A percentile compares a stretch with the other conserved stretches of the same genome.
Conservation (phyloP, 441 rosid genomes). For the Sinapis alba region DNA sequence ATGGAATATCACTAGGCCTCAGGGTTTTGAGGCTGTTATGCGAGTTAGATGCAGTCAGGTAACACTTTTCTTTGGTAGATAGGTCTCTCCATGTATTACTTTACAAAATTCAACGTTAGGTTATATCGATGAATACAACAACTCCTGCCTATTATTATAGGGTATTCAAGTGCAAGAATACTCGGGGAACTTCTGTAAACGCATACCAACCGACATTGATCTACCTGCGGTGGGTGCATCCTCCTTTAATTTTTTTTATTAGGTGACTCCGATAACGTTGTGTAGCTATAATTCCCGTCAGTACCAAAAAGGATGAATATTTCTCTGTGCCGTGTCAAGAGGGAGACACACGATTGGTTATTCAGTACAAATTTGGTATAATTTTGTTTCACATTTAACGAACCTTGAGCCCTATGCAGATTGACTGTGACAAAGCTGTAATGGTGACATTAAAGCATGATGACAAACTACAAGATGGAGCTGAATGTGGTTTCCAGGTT, state of each 20-base stretch:
- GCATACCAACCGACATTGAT: slow-evolving; percentile 68
- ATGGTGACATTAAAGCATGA: slow-evolving; percentile 98
- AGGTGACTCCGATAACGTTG: slow-evolving; percentile 8
- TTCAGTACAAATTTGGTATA: not conserved
- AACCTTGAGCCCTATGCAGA: slow-evolving; percentile 55
- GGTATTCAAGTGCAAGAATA: slow-evolving; percentile 99
- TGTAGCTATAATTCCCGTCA: slow-evolving; percentile 1
- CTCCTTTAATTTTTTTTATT: slow-evolving; percentile 1
- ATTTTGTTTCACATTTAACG: slow-evolving; percentile 14
- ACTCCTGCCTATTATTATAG: slow-evolving; percentile 44
- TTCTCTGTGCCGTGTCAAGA: not conserved
- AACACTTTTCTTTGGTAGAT: slow-evolving; percentile 23
- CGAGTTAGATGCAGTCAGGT: slow-evolving; percentile 99
- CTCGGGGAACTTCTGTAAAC: slow-evolving; percentile 94
- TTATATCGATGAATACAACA: slow-evolving; percentile 23
- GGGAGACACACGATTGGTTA: not conserved
- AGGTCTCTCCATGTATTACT: slow-evolving; percentile 20
- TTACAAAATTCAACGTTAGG: slow-evolving; percentile 19
- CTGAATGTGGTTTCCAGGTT: slow-evolving; percentile 89
- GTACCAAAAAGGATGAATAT: not conserved
- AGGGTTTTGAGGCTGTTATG: slow-evolving; percentile 99
- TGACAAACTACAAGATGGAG: slow-evolving; percentile 95
- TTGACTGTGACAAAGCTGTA: slow-evolving; percentile 96
- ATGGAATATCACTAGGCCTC: slow-evolving; percentile 99
- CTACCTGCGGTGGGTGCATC: slow-evolving; percentile 39